Evolutionary conservation across 805 yeast genomes (phyloP).

Genomic region (Zygoascus biomembranicola): DNA sequence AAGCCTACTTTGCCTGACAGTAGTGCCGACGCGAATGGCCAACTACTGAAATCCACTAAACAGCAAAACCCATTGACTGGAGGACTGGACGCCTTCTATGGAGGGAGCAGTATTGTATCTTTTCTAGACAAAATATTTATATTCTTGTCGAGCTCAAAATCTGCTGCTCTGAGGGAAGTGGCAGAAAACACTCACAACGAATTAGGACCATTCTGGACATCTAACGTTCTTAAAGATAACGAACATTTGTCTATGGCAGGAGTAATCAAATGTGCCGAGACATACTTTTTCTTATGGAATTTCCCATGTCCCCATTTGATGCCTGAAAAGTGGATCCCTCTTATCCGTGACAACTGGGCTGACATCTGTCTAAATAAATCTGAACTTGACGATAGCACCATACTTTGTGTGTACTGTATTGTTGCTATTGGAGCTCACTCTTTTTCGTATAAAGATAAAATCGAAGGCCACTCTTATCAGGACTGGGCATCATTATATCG

Average conservation of each 20-base stretch:
- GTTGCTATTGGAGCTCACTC: neutral
- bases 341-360: neutral
- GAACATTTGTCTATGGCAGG: slow-evolving; percentile 1
- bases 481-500: slow-evolving; percentile 2
- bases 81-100: slow-evolving; percentile 2
- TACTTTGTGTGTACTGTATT: slow-evolving; percentile 1
- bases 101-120: slow-evolving; percentile 2
- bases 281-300: neutral
- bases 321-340: slow-evolving; percentile 3
- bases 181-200: neutral
- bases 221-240: neutral
- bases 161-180: neutral
- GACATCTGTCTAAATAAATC: neutral
- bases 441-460: neutral
- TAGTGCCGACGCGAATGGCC: too few relatives aligned
- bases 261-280: slow-evolving; percentile 2
- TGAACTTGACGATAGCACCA: neutral
- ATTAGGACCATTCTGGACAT: too few relatives aligned
- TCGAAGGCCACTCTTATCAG: neutral
- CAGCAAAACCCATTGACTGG: neutral
- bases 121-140: slow-evolving; percentile 5
- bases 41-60: too few relatives aligned
- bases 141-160: neutral
- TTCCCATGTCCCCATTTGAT: neutral
- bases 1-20: neutral